A percentile compares a stretch with the other conserved stretches of the same genome.
These are phyloP conservation scores for Penstemon davidsonii DNA, from an alignment of 257 asterid genomes.

Conservation along the genomic window DNA sequence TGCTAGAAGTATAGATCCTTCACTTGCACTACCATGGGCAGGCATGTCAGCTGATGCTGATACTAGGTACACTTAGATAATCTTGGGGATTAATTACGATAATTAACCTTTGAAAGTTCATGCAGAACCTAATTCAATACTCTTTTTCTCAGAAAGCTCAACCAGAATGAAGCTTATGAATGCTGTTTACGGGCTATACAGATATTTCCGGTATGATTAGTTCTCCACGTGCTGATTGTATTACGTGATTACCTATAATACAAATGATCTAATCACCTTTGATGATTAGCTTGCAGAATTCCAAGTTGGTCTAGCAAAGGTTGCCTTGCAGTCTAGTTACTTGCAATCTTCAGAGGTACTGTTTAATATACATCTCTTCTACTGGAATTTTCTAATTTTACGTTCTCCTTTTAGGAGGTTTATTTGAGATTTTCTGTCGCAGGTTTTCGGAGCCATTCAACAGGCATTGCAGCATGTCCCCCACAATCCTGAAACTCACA, in stretches of 20 bases:
- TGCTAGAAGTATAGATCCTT: constrained; percentile 98
- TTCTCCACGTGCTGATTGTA: constrained; percentile 26
- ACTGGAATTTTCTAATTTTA: constrained; percentile 14
- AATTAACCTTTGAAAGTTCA: constrained; percentile 14
- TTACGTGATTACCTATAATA: constrained; percentile 20
- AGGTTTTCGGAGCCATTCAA: constrained; percentile 88
- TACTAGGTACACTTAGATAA: constrained; percentile 52
- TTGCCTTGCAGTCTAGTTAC: constrained; percentile 63
- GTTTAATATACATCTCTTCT: constrained; percentile 15
- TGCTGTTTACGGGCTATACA: constrained; percentile 88
- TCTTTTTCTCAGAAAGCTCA: constrained; percentile 57
- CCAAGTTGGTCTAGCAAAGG: constrained; percentile 90
- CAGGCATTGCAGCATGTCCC: constrained; percentile 91
- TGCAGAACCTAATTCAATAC: constrained; percentile 19
- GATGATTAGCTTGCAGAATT: constrained; percentile 81
- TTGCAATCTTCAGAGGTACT: constrained; percentile 85
- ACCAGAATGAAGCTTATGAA: constrained; percentile 86
- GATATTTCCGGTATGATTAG: constrained; percentile 67
- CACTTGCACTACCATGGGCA: constrained; percentile 97
- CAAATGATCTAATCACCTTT: constrained; percentile 23
- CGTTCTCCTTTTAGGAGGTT: constrained; percentile 2
- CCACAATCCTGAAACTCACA: constrained; percentile 86
- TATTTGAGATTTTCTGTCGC: constrained; percentile 26
- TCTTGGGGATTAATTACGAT: constrained; percentile 13
- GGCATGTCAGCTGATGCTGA: constrained; percentile 98